Conservation (phyloP, 768 basidiomycete genomes). For the Peribolospora baueri region DNA sequence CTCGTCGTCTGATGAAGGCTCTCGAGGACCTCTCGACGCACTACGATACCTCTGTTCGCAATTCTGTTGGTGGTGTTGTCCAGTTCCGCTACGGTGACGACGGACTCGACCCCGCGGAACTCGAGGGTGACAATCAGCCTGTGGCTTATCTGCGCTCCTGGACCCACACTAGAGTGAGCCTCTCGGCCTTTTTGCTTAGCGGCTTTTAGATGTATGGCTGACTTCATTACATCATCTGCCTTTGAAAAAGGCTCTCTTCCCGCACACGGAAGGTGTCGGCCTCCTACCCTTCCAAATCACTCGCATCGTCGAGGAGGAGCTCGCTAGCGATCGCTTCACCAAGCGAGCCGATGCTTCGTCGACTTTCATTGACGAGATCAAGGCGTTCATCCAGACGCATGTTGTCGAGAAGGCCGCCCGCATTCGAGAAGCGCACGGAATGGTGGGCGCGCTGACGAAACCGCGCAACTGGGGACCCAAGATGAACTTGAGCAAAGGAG, state of each 20-base stretch:
- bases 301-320: conserved; percentile 40
- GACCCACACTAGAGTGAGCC: conserved; percentile 49
- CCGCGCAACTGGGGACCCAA: neutral
- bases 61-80: conserved; percentile 79
- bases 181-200: neutral
- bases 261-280: conserved; percentile 29
- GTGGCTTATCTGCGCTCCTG: conserved; percentile 71
- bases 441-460: conserved; percentile 53
- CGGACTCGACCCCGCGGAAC: conserved; percentile 80
- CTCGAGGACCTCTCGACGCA: conserved; percentile 88
- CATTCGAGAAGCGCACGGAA: conserved; percentile 43
- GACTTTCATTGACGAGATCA: conserved; percentile 28
- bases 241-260: conserved; percentile 33
- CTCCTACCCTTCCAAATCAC: conserved; percentile 71
- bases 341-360: conserved; percentile 38
- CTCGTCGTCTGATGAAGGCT: conserved; percentile 94
- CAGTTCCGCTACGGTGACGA: conserved; percentile 96
- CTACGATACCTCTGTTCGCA: conserved; percentile 86
- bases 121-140: conserved; percentile 87
- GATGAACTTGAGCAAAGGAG: neutral
- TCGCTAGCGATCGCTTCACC: conserved; percentile 35
- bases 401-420: conserved; percentile 42
- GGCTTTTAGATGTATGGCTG: neutral
- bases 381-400: conserved; percentile 36
- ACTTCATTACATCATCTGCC: neutral